A percentile compares a stretch with the other conserved stretches of the same genome.
These are phyloP conservation scores for Madurella fahalii DNA, from an alignment of 2,329 filamentous ascomycete genomes.

Conservation along the genomic window DNA sequence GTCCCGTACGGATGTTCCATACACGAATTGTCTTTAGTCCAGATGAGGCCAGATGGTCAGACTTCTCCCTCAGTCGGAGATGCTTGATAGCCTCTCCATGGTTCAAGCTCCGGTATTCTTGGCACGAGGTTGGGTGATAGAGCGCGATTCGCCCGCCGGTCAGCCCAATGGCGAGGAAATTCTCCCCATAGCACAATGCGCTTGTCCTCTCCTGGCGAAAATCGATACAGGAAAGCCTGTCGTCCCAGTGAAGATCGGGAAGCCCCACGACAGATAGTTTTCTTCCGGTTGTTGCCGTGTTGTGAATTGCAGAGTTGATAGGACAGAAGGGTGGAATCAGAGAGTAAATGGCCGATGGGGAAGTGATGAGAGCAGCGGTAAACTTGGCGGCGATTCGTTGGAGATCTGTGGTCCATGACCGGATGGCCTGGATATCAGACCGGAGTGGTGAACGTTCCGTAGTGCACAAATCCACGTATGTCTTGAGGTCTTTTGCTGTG, in stretches of 20 bases:
- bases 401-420: constrained; percentile 31
- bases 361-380: constrained; percentile 26
- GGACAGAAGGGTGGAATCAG: constrained; percentile 34
- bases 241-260: constrained; percentile 28
- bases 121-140: constrained; percentile 27
- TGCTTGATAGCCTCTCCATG: constrained; percentile 31
- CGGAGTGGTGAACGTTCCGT: constrained; percentile 21
- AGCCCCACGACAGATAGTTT: constrained; percentile 24
- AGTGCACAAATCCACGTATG: constrained; percentile 21
- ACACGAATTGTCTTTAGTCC: not conserved
- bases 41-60: constrained; percentile 29
- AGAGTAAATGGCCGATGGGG: constrained; percentile 31
- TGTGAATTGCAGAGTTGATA: constrained; percentile 1
- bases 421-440: constrained; percentile 21
- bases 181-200: constrained; percentile 27
- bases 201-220: constrained; percentile 25
- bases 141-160: constrained; percentile 23
- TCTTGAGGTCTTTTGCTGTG: constrained; percentile 15
- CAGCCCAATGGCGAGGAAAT: constrained; percentile 29
- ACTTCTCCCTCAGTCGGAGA: constrained; percentile 30
- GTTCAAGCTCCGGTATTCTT: constrained; percentile 26
- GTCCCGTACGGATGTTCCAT: constrained; percentile 1
- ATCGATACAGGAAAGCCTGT: constrained; percentile 30
- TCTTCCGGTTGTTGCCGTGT: not conserved
- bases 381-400: constrained; percentile 31